A percentile compares a stretch with the other conserved stretches of the same genome.
Evolutionary conservation across 768 basidiomycete species (phyloP).

Genomic region (Pilatotrama ljubarskyi): DNA sequence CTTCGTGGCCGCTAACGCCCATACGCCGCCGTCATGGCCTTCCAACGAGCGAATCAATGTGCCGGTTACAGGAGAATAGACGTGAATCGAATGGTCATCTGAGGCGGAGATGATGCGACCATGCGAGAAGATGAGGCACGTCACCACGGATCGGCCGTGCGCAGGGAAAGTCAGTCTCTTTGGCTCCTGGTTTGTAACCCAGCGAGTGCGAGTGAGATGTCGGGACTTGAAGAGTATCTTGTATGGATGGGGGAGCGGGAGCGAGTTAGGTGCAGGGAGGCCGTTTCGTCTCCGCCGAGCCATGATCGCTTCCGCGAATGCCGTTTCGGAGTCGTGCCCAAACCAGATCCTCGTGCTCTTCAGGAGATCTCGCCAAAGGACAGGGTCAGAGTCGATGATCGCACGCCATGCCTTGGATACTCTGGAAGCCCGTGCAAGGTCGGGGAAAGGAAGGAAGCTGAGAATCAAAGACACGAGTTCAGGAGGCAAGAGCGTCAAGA

Average conservation of each 20-base stretch:
- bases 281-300: slow-evolving; percentile 53
- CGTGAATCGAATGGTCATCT: slow-evolving; percentile 95
- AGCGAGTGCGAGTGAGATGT: slow-evolving; percentile 74
- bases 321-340: slow-evolving; percentile 79
- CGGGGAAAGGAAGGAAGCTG: slow-evolving; percentile 77
- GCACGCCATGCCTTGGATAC: slow-evolving; percentile 91
- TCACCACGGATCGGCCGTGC: slow-evolving; percentile 89
- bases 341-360: slow-evolving; percentile 87
- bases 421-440: slow-evolving; percentile 82
- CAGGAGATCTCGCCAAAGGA: slow-evolving; percentile 87
- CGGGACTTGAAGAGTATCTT: slow-evolving; percentile 94
- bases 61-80: slow-evolving; percentile 88
- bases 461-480: slow-evolving; percentile 91
- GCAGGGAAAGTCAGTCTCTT: slow-evolving; percentile 84
- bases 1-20: slow-evolving; percentile 91
- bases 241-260: slow-evolving; percentile 82
- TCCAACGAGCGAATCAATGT: slow-evolving; percentile 70
- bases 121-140: slow-evolving; percentile 91
- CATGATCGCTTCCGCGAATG: slow-evolving; percentile 73
- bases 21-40: slow-evolving; percentile 95
- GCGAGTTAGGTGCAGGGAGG: slow-evolving; percentile 43
- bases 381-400: slow-evolving; percentile 87
- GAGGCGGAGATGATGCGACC: slow-evolving; percentile 96
- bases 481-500: slow-evolving; percentile 86
- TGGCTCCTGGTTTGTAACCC: slow-evolving; percentile 73